Evolutionary conservation across 768 basidiomycete genomes (phyloP), one percentile per base, ranked within the genome.

Genomic region (Leccinum subgranulosum): DNA sequence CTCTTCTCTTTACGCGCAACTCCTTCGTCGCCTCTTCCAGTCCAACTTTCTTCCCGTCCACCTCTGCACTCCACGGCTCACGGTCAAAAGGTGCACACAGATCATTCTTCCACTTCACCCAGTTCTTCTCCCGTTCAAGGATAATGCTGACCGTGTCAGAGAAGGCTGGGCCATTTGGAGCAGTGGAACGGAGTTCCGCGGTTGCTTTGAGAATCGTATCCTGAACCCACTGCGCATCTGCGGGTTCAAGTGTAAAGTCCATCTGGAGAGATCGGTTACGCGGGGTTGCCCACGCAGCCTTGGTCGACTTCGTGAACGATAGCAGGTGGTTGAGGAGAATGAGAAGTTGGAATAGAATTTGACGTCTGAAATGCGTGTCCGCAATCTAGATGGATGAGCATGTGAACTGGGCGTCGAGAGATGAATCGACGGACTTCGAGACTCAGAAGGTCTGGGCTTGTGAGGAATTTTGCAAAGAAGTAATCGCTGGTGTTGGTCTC

Each of bases 391-490:
- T 50, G 49, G 17, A 57, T 62, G 25, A 48, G 60, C 48, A 55
- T 57, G 49, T 60, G 33, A 60, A 54, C 55, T 47, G 51, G 57
- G 45, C 33, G 52, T 53, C 51, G 33, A 29, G 31, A 33, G 11
- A 52, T 31, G 56, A 55, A 61, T 56, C 39, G 28, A 64, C 79
- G 51, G 51, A 93, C 94, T 81, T 97, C 93, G 49, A 94, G 85
- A 52, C 90, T 92, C 15, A 94, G 77, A 21, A 97, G 76, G 55
- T 94, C 92, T 0, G 90, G 87, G 60, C 85, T 92, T 1, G 94
- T 96, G 54, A 97, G 75, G 73, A 93, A 95, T 72, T 95, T 97
- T 36, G 94, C 91, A 66, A 94, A 95, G 74, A 95, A 96, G 68
- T 94, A 94, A 59, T 94, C 87, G 50, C 77, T 83, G 4, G 58